Base-by-base conservation (phyloP, 768 basidiomycete species). In the Leccinum arenicola region DNA sequence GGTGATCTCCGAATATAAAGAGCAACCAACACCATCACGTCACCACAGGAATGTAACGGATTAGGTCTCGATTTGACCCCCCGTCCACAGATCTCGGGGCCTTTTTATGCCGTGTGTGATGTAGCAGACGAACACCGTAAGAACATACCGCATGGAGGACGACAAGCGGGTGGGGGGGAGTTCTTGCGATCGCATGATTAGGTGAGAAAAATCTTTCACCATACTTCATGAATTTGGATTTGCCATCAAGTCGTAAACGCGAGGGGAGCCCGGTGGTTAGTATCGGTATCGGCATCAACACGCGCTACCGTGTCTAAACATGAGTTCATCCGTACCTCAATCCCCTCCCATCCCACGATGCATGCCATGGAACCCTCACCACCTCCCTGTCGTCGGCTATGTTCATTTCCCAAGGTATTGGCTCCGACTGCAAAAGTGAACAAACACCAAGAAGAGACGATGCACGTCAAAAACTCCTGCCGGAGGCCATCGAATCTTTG, bases 231-330 rank as follows among this genome's bases (percentile, higher is more conserved):
- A 56, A 21, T 12, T 35, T 36, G 35, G 47, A 8, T 52, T 50
- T 50, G 43, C 23, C 43, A 35, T 48, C 17, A 29, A 15, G 19
- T 19, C 8, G 47, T 21, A 33, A 17, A 36, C 33, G 25, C 23
- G 15, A 29, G 8, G 31, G 48, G 45, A n/a, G 19, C 29, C 40
- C 47, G 31, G 27, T 15, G 31, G 50, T 50, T 25, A n/a, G 6
- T 56, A 50, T 61, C 52, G 58, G 56, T 56, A 64, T 45, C 19
- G 19, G 43, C 10, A 43, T 64, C 54, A 60, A 58, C 59, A 66
- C 17, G 57, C 47, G 25, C 50, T 35, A 54, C 50, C 55, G 51
- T 17, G 17, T 29, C 49, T 45, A 57, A 31, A 47, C 7, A 43
- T 7, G 25, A 21, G 19, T 33, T 52, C 3, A 19, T 27, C 21